Conservation (phyloP, 2,329 filamentous ascomycete species). For the Didymella exigua region DNA sequence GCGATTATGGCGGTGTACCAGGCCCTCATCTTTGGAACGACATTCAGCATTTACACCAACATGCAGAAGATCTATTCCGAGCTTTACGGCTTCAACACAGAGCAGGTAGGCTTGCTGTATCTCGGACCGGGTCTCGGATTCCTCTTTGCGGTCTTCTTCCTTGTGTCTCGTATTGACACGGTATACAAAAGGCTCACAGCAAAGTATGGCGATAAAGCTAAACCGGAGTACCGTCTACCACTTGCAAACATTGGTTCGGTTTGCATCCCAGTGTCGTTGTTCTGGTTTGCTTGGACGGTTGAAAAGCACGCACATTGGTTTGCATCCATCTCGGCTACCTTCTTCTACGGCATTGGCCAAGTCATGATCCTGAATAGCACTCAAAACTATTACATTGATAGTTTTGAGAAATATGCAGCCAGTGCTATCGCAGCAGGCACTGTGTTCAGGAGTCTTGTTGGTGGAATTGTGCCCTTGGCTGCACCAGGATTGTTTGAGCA, state of each 20-base stretch:
- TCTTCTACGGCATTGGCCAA: constrained; percentile 59
- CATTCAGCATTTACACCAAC: constrained; percentile 56
- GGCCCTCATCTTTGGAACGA: constrained; percentile 55
- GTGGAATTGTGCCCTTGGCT: constrained; percentile 55
- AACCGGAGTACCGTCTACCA: constrained; percentile 54
- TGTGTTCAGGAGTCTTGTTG: constrained; percentile 54
- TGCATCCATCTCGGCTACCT: constrained; percentile 50
- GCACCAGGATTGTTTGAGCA: constrained; percentile 52
- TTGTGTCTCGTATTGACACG: constrained; percentile 55
- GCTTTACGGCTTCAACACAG: constrained; percentile 53
- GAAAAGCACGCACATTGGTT: constrained; percentile 51
- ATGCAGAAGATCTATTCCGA: constrained; percentile 55
- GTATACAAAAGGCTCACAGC: constrained; percentile 54
- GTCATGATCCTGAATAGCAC: constrained; percentile 60
- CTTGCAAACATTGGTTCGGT: constrained; percentile 54
- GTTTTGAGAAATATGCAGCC: constrained; percentile 58
- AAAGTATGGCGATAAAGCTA: constrained; percentile 48
- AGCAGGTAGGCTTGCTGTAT: constrained; percentile 54
- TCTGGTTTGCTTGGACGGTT: constrained; percentile 53
- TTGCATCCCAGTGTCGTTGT: constrained; percentile 51
- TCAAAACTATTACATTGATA: constrained; percentile 62
- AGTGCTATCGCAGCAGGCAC: constrained; percentile 58
- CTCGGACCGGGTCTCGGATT: constrained; percentile 54
- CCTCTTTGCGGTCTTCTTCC: constrained; percentile 52
- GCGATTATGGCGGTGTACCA: constrained; percentile 55